Base-by-base conservation (phyloP, 352 stramenopile species). In the Phytophthora sansomeana region DNA sequence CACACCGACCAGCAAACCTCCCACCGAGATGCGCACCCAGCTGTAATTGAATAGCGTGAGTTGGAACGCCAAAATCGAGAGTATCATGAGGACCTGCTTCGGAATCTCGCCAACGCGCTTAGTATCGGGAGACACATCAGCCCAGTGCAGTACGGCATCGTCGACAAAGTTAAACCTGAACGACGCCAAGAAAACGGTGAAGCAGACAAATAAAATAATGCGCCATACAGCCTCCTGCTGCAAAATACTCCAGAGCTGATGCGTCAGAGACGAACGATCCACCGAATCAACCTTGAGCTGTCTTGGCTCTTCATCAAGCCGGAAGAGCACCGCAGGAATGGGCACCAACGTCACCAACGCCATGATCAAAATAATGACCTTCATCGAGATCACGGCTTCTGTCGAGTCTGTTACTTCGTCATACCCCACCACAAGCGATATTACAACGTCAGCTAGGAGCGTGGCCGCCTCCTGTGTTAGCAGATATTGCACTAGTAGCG, bases 181-280 rank as follows among this genome's bases (percentile, higher is more conserved):
- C 5, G 69, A 80, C 0, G 81, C 62, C 33, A 90, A 51, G 44
- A 93, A 89, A 11, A 89, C 74, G 2, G 65, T 72, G 16, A 65
- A 70, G 58, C 82, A 90, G 62, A 91, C 82, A 55, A 91, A 92
- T 14, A 90, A 55, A 36, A 93, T 74, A 38, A 91, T 87, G 10
- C 82, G 85, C 78, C 81, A 93, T 29, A 91, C 83, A 0, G 81
- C 81, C 35, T 93, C 69, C 68, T 93, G 83, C 72, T 93, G 83
- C 6, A 93, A 57, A 44, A 90, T 89, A 30, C 75, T 85, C 83
- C 85, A 92, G 11, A 93, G 61, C 66, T 89, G 80, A 26, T 80
- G 76, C 17, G 73, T 72, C 29, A 91, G 75, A 17, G 81, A 89
- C 14, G 61, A 75, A 7, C 83, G 80, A 56, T 90, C 82, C 3